A percentile compares a stretch with the other conserved stretches of the same genome.
Evolutionary conservation across 768 basidiomycete genomes (phyloP).

Genomic region (Boletus reticulatus): DNA sequence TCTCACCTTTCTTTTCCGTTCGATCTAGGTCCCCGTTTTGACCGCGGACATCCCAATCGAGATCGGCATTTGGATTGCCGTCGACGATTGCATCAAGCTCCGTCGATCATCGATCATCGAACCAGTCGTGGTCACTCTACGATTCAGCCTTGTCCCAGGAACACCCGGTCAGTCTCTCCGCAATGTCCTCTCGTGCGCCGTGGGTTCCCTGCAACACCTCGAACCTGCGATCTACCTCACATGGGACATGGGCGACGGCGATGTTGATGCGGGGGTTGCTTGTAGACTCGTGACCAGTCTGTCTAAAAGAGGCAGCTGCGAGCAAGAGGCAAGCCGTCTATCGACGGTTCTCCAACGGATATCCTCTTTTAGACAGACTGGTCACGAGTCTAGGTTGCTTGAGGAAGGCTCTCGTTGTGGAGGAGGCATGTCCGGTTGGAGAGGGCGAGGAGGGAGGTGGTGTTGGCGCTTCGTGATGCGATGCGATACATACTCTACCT

Average conservation of each 20-base stretch:
- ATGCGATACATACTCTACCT: not conserved
- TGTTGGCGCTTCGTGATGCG: not conserved
- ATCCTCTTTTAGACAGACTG: too few relatives aligned
- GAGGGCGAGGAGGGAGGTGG: constrained; percentile 44
- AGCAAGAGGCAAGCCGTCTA: too few relatives aligned
- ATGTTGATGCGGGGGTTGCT: constrained; percentile 52
- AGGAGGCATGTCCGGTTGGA: constrained; percentile 35
- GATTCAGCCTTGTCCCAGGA: constrained; percentile 36
- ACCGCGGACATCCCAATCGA: too few relatives aligned
- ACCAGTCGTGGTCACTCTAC: constrained; percentile 34
- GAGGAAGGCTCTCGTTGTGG: constrained; percentile 50
- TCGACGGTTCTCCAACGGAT: too few relatives aligned
- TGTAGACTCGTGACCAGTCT: too few relatives aligned
- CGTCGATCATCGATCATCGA: not conserved
- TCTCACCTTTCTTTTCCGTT: too few relatives aligned
- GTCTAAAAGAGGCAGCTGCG: too few relatives aligned
- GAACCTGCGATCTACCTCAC: constrained; percentile 21
- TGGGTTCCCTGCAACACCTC: constrained; percentile 27
- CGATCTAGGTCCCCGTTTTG: too few relatives aligned
- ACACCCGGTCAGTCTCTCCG: constrained; percentile 25
- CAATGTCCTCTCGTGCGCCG: constrained; percentile 30
- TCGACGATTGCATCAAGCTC: too few relatives aligned
- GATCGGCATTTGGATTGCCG: too few relatives aligned
- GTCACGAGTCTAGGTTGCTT: too few relatives aligned
- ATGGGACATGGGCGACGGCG: constrained; percentile 42